phyloP scores from a whole-genome alignment of 768 basidiomycete species.

The Boletus coccyginus region DNA sequence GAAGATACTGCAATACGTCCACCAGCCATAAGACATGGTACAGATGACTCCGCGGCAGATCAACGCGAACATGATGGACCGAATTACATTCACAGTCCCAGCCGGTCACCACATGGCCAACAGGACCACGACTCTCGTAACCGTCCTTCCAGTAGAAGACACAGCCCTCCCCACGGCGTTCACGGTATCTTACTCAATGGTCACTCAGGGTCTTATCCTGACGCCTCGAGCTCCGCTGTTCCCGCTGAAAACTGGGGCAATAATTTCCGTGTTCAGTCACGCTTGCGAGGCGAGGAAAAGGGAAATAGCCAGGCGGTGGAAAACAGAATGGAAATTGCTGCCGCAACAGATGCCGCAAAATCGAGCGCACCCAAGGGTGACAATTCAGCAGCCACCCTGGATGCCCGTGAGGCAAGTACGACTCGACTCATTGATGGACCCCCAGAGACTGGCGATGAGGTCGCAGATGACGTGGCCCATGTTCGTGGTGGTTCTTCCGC shows the following conservation, averaged over 20 bases:
- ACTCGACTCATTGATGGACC: background rate
- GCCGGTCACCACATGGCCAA: conserved; percentile 2
- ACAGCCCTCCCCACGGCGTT: background rate
- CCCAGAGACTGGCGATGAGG: background rate
- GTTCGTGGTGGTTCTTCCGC: conserved; percentile 14
- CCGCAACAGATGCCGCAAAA: background rate
- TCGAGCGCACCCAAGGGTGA: background rate
- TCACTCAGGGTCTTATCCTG: background rate
- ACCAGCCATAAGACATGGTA: background rate
- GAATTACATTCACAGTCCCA: conserved; percentile 1
- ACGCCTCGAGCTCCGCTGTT: background rate
- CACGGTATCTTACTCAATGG: background rate
- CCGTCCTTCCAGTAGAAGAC: background rate
- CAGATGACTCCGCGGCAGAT: conserved; percentile 7
- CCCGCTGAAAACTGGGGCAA: background rate
- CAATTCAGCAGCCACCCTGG: background rate
- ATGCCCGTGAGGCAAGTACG: background rate
- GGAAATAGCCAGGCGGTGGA: conserved; percentile 5
- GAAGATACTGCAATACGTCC: background rate
- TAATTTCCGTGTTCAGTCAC: background rate
- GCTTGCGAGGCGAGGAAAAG: conserved; percentile 1
- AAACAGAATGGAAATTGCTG: background rate
- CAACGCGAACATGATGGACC: background rate
- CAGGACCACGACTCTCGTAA: conserved; percentile 1
- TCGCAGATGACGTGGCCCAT: conserved; percentile 8